Evolutionary conservation across 129 eudicot species (phyloP).

Genomic region (Pulicaria dysenterica): DNA sequence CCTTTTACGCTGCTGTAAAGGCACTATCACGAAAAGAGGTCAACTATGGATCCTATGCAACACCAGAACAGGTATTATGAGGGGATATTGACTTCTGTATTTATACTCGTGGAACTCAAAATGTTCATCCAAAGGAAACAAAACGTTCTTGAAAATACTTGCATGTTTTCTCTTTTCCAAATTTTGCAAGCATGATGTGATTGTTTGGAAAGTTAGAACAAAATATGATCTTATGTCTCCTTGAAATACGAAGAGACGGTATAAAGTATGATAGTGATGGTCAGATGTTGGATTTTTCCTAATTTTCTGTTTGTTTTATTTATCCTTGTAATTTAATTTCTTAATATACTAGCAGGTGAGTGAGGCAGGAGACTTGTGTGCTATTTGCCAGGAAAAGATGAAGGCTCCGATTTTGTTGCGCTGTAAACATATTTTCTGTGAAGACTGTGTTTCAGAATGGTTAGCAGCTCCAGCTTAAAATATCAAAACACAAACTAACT

Average conservation of each 20-base stretch:
- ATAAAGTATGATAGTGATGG: too few species aligned
- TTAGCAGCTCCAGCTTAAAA: slow-evolving; percentile 17
- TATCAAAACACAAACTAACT: too few species aligned
- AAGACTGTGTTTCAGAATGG: slow-evolving; percentile 92
- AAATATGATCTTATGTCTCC: too few species aligned
- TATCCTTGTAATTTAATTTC: neutral
- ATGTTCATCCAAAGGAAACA: too few species aligned
- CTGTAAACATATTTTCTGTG: slow-evolving; percentile 81
- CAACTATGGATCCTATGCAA: slow-evolving; percentile 65
- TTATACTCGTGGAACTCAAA: neutral
- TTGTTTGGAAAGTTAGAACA: too few species aligned
- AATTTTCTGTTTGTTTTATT: neutral
- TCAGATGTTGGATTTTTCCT: too few species aligned
- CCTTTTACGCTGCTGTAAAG: slow-evolving; percentile 57
- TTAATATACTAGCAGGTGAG: slow-evolving; percentile 48
- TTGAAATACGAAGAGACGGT: too few species aligned
- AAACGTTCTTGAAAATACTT: too few species aligned
- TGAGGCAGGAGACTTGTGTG: slow-evolving; percentile 79
- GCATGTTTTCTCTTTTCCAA: too few species aligned
- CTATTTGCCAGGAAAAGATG: slow-evolving; percentile 94
- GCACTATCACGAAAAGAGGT: slow-evolving; percentile 67
- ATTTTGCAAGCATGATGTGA: too few species aligned
- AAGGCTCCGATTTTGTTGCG: slow-evolving; percentile 67
- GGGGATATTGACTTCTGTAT: neutral
- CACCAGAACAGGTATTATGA: slow-evolving; percentile 57